Base-by-base conservation (phyloP, 768 basidiomycete species). In the Auricularia cornea region DNA sequence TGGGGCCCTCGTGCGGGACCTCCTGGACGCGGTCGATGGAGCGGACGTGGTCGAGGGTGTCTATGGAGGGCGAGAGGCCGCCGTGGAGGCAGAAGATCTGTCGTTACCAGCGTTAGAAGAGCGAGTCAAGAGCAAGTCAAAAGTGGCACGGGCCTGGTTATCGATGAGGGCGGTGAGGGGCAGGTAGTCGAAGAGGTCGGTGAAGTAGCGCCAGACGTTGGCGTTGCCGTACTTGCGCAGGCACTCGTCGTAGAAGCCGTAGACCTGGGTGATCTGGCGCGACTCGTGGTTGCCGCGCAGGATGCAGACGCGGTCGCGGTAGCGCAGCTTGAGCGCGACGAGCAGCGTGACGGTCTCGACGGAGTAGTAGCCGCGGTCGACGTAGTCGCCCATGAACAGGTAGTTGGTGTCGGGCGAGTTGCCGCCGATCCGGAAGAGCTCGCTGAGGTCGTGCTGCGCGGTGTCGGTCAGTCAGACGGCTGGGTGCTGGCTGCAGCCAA, bases 301-400 rank as follows among this genome's bases (percentile, higher is more conserved):
- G 73, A 99, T 96, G 64, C 97, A 98, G 69, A 98, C 94, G 61
- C 96, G 89, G 77, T 98, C 96, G 66, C 94, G 92, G 78, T 99
- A 98, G 71, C 97, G 90, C 67, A 99, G 81, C 80, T 99, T 99
- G 73, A 98, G 83, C 23, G 97, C 93, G 66, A 99, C 94, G 59
- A 99, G 89, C 8, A 98, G 82, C 14, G 95, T 97, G 69, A 99
- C 95, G 1, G 97, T 99, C 79, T 99, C 97, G 63, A 99, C 96
- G 23, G 94, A 97, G 79, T 98, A 98, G 81, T 98, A 99, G 23
- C 96, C 96, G 72, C 95, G 87, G 80, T 98, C 97, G 70, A 98
- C 97, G 74, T 98, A 99, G 81, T 99, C 97, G 31, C 97, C 97
- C 97, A 99, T 99, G 81, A 98, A 99, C 70, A 99, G 89, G 76